Evolutionary conservation across 1,284 basidiomycete species (phyloP).

Genomic region (Fistulina hepatica): DNA sequence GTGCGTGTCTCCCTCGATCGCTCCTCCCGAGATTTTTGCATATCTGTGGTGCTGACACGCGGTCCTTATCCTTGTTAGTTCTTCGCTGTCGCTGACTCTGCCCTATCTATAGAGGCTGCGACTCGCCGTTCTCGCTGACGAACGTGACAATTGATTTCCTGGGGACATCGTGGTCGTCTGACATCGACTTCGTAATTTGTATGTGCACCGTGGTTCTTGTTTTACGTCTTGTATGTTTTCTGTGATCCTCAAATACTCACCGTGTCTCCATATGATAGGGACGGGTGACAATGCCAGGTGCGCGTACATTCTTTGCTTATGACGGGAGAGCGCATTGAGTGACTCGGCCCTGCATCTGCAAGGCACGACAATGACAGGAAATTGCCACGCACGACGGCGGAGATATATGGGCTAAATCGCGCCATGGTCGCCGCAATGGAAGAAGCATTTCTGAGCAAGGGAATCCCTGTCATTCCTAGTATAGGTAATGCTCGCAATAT

Average conservation of each 20-base stretch:
- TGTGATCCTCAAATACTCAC: constrained; percentile 7
- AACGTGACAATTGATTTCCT: constrained; percentile 78
- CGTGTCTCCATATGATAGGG: constrained; percentile 36
- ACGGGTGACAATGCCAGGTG: constrained; percentile 88
- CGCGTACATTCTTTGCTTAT: constrained; percentile 1
- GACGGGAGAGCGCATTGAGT: background rate
- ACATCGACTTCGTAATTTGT: constrained; percentile 90
- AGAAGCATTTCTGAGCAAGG: constrained; percentile 51
- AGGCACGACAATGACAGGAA: constrained; percentile 85
- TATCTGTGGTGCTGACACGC: constrained; percentile 9
- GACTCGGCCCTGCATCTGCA: too few species aligned
- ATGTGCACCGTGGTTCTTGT: constrained; percentile 33
- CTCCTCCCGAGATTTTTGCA: constrained; percentile 1
- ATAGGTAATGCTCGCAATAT: too few species aligned
- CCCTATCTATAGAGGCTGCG: constrained; percentile 59
- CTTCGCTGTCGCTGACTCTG: constrained; percentile 3
- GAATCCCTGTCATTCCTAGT: constrained; percentile 76
- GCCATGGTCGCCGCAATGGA: constrained; percentile 63
- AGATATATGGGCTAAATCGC: constrained; percentile 74
- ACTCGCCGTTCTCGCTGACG: constrained; percentile 70
- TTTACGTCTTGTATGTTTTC: constrained; percentile 5
- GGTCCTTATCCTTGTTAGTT: constrained; percentile 1
- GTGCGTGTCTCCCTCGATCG: constrained; percentile 27
- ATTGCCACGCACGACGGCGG: constrained; percentile 68
- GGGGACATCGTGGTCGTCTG: constrained; percentile 67